Conservation (phyloP, 129 eudicot species). For the Helianthus annuus region HanXRQr2.0-SUNRISE NC_035439.2:112586133-112586632, state of each 20-base stretch:
- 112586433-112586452: too few relatives aligned
- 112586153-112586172: conserved; percentile 30
- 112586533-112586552: too few relatives aligned
- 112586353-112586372: background rate
- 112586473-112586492: too few relatives aligned
- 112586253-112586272: conserved; percentile 98
- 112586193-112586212: conserved; percentile 38
- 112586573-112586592: too few relatives aligned
- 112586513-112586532: too few relatives aligned
- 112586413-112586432: background rate
- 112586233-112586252: conserved; percentile 93
- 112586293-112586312: conserved; percentile 95
- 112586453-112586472: too few relatives aligned
- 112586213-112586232: conserved; percentile 98
- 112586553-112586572: too few relatives aligned
- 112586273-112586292: conserved; percentile 93
- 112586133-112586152: conserved; percentile 45
- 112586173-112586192: conserved; percentile 18
- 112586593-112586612: too few relatives aligned
- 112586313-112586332: conserved; percentile 99
- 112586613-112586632: too few relatives aligned
- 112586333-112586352: background rate
- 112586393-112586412: background rate
- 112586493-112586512: too few relatives aligned
- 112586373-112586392: background rate